phyloP scores from a whole-genome alignment of 129 eudicot species.

The Tagetes patula region DNA sequence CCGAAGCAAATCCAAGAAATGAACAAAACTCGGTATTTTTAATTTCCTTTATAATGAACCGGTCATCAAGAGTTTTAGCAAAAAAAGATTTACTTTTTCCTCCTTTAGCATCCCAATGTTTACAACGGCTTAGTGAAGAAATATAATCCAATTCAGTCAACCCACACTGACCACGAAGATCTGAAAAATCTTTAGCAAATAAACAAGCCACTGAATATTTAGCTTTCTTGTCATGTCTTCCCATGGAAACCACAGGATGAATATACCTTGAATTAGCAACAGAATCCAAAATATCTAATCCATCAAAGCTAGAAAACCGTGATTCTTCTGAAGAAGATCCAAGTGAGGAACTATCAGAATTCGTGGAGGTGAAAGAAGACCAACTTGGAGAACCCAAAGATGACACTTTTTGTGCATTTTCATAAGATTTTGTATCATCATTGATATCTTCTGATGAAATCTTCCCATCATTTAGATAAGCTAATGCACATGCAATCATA shows the following conservation, averaged over 20 bases:
- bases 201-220: constrained; percentile 69
- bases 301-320: constrained; percentile 49
- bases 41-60: constrained; percentile 85
- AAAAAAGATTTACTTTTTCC: constrained; percentile 88
- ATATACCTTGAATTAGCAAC: constrained; percentile 42
- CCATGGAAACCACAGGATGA: constrained; percentile 70
- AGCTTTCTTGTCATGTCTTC: constrained; percentile 49
- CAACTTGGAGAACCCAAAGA: constrained; percentile 43
- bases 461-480: constrained; percentile 47
- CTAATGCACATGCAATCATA: constrained; percentile 81
- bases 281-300: constrained; percentile 52
- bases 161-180: constrained; percentile 66
- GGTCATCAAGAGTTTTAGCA: constrained; percentile 85
- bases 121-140: constrained; percentile 87
- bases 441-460: constrained; percentile 31
- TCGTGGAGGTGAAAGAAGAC: constrained; percentile 47
- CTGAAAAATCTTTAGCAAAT: constrained; percentile 63
- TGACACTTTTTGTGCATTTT: constrained; percentile 32
- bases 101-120: constrained; percentile 92
- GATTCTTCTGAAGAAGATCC: constrained; percentile 47
- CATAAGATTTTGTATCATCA: constrained; percentile 34
- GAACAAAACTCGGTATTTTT: constrained; percentile 77
- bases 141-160: constrained; percentile 77
- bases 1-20: constrained; percentile 69
- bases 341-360: constrained; percentile 43